Base-by-base conservation (phyloP, 176 grass and related monocot species). In the Zizania latifolia region DNA sequence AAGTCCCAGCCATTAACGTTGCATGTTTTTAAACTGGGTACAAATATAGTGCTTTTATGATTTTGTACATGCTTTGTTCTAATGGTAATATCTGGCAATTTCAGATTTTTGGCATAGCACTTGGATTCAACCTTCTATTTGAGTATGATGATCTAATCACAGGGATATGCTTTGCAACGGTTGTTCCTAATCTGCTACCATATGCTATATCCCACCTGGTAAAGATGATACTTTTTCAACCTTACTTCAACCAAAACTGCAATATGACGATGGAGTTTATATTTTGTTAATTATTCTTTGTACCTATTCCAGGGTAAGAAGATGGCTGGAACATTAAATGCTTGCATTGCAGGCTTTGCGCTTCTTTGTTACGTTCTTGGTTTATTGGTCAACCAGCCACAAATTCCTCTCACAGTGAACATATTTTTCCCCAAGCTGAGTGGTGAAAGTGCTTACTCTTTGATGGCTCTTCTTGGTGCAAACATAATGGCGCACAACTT, bases 401-500 rank as follows among this genome's bases (percentile, higher is more conserved):
- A 92, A 65, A 88, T 99, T 78, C 92, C 92, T 78, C 82, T 99
- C 38, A 75, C 80, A 38, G 83, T 65, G 70, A 88, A 95, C 15
- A 59, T 99, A 36, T 85, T 95, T 73, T 95, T 86, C 23, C 96
- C 96, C 63, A 95, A 95, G 80, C 23, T 99, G 45, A 99, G 87
- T 74, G 92, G 86, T 67, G 96, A 99, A 82, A 94, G 80, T 79
- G 89, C 92, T 71, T 99, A 95, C 53, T 99, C 89, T 19, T 80
- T 99, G 24, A 99, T 99, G 96, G 92, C 96, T 12, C 92, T 99
- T 88, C 87, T 99, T 63, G 96, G 96, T 67, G 87, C 92, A 68
- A 99, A 99, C 85, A 71, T 99, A 82, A 99, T 99, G 89, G 87
- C 85, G 16, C 92, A 95, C 87, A 99, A 99, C 77, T 92, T 99